Percentiles rank a stretch among this genome's conserved stretches.
Conservation (phyloP, 495 filamentous ascomycete species). For the Talaromyces liani region DNA sequence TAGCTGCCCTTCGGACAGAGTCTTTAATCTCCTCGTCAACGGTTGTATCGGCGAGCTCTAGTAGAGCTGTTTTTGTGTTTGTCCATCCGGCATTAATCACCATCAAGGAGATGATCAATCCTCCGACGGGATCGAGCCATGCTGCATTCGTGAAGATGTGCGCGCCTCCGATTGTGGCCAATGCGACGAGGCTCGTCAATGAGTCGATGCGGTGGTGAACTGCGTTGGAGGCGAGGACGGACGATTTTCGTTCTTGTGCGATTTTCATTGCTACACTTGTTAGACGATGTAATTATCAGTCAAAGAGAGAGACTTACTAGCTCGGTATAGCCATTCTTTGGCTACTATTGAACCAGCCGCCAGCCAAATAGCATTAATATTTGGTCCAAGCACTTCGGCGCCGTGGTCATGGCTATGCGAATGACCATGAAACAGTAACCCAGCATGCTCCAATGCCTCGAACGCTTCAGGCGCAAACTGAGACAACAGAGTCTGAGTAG, state of each 20-base stretch:
- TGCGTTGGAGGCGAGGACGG: constrained; percentile 93
- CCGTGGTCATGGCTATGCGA: constrained; percentile 53
- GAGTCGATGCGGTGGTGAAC: constrained; percentile 95
- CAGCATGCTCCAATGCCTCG: constrained; percentile 52
- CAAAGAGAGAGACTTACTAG: constrained; percentile 56
- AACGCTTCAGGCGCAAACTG: constrained; percentile 74
- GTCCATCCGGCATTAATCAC: constrained; percentile 84
- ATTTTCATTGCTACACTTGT: constrained; percentile 80
- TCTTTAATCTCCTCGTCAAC: constrained; percentile 75
- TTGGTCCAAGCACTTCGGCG: constrained; percentile 56
- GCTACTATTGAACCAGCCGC: constrained; percentile 84
- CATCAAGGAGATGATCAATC: constrained; percentile 82
- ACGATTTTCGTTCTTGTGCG: constrained; percentile 87
- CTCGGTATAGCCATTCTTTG: constrained; percentile 96
- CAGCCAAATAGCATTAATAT: constrained; percentile 89
- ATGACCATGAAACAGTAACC: constrained; percentile 45
- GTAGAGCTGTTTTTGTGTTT: constrained; percentile 73
- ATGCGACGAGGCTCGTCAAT: constrained; percentile 85
- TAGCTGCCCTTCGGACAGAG: constrained; percentile 56
- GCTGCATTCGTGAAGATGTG: constrained; percentile 74
- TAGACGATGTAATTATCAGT: not conserved
- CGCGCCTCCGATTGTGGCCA: constrained; percentile 80
- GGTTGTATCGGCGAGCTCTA: constrained; percentile 83
- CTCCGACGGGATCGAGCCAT: constrained; percentile 94
- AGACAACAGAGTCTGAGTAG: constrained; percentile 63